phyloP scores from a whole-genome alignment of 768 basidiomycete species.

The Botryobasidium botryosum region DNA sequence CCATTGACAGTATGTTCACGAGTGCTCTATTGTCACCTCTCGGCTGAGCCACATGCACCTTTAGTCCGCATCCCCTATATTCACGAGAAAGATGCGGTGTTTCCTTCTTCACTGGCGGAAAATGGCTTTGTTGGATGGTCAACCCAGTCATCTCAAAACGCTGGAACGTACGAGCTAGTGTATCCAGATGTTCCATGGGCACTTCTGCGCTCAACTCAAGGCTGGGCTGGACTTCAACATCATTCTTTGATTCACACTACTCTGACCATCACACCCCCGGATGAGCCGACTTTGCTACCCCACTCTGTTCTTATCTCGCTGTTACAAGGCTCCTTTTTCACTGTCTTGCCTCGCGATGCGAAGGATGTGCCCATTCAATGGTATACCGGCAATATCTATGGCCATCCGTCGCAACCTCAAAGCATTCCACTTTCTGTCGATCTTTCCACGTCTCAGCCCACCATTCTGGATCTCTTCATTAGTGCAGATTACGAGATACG shows the following conservation, averaged over 20 bases:
- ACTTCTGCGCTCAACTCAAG: constrained; percentile 4
- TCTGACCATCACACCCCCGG: background rate
- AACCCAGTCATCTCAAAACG: background rate
- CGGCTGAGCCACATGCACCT: background rate
- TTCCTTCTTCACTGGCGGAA: constrained; percentile 5
- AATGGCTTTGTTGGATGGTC: constrained; percentile 8
- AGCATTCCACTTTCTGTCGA: background rate
- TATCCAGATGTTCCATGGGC: constrained; percentile 7
- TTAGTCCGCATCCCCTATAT: background rate
- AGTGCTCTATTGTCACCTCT: background rate
- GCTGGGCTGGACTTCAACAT: constrained; percentile 9
- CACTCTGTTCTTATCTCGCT: background rate
- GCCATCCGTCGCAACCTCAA: background rate
- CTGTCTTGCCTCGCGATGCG: constrained; percentile 1
- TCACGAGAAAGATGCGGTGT: background rate
- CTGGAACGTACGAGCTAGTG: constrained; percentile 1
- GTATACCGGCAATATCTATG: constrained; percentile 9
- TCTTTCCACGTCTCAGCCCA: background rate
- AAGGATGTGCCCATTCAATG: background rate
- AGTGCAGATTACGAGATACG: constrained; percentile 9
- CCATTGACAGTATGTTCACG: background rate
- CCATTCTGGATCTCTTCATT: constrained; percentile 8
- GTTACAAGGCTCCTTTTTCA: constrained; percentile 6
- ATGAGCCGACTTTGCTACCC: background rate
- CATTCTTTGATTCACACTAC: constrained; percentile 9